Percentiles rank a stretch among this genome's conserved stretches.
Evolutionary conservation across 805 yeast genomes (phyloP).

Genomic region (Nakazawaea wickerhamii): DNA sequence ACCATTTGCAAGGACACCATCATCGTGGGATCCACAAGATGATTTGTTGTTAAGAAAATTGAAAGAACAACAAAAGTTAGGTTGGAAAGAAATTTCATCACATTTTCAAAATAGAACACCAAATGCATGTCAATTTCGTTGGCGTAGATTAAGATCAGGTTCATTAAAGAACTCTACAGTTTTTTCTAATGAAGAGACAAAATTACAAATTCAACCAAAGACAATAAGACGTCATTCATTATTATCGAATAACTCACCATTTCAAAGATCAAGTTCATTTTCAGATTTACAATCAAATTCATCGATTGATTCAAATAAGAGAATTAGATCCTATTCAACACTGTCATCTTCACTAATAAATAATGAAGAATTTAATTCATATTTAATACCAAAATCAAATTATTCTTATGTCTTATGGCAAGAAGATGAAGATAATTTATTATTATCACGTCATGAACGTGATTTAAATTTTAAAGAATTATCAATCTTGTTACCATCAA

Average conservation of each 20-base stretch:
- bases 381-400: slow-evolving; percentile 4
- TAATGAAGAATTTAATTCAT: too few relatives aligned
- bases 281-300: slow-evolving; percentile 10
- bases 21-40: slow-evolving; percentile 74
- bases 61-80: slow-evolving; percentile 76
- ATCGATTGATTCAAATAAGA: background rate
- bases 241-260: slow-evolving; percentile 14
- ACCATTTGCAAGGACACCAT: slow-evolving; percentile 15
- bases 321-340: slow-evolving; percentile 9
- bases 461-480: slow-evolving; percentile 70
- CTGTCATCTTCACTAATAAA: background rate
- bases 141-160: slow-evolving; percentile 64
- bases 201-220: slow-evolving; percentile 9
- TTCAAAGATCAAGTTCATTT: slow-evolving; percentile 21
- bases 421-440: slow-evolving; percentile 66
- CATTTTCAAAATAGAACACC: slow-evolving; percentile 79
- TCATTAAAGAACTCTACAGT: slow-evolving; percentile 26
- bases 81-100: slow-evolving; percentile 84
- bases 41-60: slow-evolving; percentile 66
- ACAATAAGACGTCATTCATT: slow-evolving; percentile 12
- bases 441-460: slow-evolving; percentile 47
- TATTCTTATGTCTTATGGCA: slow-evolving; percentile 31
- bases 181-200: slow-evolving; percentile 11
- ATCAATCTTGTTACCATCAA: slow-evolving; percentile 62
- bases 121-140: slow-evolving; percentile 84